A percentile compares a stretch with the other conserved stretches of the same genome.
phyloP scores from a whole-genome alignment of 2,329 filamentous ascomycete genomes.

The Mycosphaerella sp. region DNA sequence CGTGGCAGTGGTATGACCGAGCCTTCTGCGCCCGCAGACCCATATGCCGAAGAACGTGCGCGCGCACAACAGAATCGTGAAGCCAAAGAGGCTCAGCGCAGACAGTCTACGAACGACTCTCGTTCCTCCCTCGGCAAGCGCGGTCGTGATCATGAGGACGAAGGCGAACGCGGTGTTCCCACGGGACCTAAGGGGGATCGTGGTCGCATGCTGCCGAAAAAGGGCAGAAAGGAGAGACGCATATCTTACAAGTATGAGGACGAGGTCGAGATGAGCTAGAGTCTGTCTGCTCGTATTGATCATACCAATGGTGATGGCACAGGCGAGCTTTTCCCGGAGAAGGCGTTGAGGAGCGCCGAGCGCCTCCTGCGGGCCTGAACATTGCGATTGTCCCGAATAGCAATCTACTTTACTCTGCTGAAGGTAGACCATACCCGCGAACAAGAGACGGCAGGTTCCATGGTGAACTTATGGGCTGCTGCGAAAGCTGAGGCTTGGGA shows the following conservation, averaged over 20 bases:
- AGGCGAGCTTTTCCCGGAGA: background rate
- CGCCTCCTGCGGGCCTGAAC: background rate
- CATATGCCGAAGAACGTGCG: conserved; percentile 33
- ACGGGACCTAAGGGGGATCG: conserved; percentile 45
- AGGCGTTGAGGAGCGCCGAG: too few relatives aligned
- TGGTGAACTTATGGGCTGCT: too few relatives aligned
- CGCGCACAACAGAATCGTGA: conserved; percentile 41
- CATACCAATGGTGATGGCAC: background rate
- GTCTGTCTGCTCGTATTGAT: background rate
- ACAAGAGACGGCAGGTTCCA: too few relatives aligned
- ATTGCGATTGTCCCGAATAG: background rate
- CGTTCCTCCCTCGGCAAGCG: conserved; percentile 33
- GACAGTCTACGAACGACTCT: conserved; percentile 42
- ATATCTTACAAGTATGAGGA: conserved; percentile 45
- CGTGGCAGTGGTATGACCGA: conserved; percentile 6
- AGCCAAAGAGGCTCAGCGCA: conserved; percentile 61
- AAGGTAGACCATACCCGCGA: too few relatives aligned
- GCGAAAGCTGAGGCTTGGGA: too few relatives aligned
- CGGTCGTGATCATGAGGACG: conserved; percentile 21
- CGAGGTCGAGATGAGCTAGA: conserved; percentile 13
- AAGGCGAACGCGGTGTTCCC: conserved; percentile 28
- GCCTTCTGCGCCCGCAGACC: conserved; percentile 22
- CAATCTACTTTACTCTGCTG: background rate
- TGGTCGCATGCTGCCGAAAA: conserved; percentile 41
- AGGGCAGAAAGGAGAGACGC: conserved; percentile 43